These are phyloP conservation scores for Talaromyces funiculosus DNA, from an alignment of 2,329 filamentous ascomycete species.

Conservation along the genomic window DNA sequence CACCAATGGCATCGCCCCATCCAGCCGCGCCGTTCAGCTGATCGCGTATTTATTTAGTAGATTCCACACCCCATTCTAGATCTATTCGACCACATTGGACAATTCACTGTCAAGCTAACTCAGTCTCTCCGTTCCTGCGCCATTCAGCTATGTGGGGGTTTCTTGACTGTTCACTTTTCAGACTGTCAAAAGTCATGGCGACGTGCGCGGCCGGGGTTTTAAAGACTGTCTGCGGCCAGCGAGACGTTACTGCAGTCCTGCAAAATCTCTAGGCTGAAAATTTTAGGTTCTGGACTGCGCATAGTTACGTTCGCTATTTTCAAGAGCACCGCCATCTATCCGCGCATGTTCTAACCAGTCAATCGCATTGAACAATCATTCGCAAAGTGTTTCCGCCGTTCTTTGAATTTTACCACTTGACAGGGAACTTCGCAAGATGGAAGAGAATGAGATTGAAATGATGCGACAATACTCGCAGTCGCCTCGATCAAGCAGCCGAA, in stretches of 20 bases:
- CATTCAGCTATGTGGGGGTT: conserved; percentile 4
- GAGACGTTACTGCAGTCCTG: not conserved
- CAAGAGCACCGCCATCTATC: not conserved
- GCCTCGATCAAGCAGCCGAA: conserved; percentile 29
- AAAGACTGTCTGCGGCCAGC: not conserved
- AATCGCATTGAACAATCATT: not conserved
- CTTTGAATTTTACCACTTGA: no score
- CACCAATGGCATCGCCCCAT: not conserved
- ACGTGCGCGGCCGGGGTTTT: not conserved
- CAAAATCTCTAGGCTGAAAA: not conserved
- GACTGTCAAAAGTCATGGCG: not conserved
- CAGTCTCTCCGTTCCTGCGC: not conserved
- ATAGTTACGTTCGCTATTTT: not conserved
- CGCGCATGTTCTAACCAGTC: not conserved
- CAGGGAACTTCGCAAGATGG: conserved; percentile 22
- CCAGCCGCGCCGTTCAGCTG: not conserved
- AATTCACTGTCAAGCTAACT: not conserved
- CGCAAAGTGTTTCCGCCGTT: no score
- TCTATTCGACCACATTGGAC: not conserved
- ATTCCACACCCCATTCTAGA: not conserved
- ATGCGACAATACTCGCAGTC: conserved; percentile 23
- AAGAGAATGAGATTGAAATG: conserved; percentile 27
- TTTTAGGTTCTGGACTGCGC: not conserved
- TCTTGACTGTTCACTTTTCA: not conserved
- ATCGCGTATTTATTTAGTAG: not conserved